Conservation (phyloP, 208 protist genomes). For the Trypanosoma boissoni region DNA sequence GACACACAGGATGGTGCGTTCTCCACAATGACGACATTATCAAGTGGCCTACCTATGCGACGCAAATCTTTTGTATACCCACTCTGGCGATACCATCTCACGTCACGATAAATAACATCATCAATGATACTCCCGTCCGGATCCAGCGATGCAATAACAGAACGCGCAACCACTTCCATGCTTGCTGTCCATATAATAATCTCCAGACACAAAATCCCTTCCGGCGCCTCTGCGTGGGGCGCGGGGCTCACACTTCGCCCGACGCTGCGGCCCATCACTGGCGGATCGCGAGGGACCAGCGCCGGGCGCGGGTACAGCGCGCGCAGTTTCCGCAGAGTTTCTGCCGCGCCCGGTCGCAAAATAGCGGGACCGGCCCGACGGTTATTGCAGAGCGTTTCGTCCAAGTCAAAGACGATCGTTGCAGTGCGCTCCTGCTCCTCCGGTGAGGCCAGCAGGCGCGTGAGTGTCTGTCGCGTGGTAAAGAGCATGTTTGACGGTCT, state of each 20-base stretch:
- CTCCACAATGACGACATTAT: slow-evolving; percentile 85
- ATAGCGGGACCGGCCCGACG: slow-evolving; percentile 49
- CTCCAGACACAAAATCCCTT: slow-evolving; percentile 54
- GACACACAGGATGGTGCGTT: slow-evolving; percentile 84
- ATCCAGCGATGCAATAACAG: slow-evolving; percentile 72
- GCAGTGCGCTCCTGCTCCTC: slow-evolving; percentile 55
- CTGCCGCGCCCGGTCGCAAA: slow-evolving; percentile 65
- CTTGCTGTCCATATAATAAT: slow-evolving; percentile 90
- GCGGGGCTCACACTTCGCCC: not conserved
- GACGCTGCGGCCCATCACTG: not conserved
- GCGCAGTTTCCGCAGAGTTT: slow-evolving; percentile 54
- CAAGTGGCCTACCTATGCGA: slow-evolving; percentile 66
- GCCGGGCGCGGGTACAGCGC: slow-evolving; percentile 39
- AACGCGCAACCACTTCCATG: slow-evolving; percentile 64
- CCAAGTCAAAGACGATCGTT: slow-evolving; percentile 90
- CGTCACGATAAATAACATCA: slow-evolving; percentile 80
- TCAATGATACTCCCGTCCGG: slow-evolving; percentile 70
- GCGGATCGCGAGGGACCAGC: slow-evolving; percentile 20
- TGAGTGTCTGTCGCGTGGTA: slow-evolving; percentile 22
- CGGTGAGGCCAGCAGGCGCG: slow-evolving; percentile 35
- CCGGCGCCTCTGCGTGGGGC: not conserved
- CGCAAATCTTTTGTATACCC: slow-evolving; percentile 86
- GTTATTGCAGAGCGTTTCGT: slow-evolving; percentile 91
- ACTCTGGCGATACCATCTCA: slow-evolving; percentile 80
- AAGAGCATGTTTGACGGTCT: not conserved